phyloP scores from a whole-genome alignment of 768 basidiomycete genomes.

The Gautieria morchelliformis region DNA sequence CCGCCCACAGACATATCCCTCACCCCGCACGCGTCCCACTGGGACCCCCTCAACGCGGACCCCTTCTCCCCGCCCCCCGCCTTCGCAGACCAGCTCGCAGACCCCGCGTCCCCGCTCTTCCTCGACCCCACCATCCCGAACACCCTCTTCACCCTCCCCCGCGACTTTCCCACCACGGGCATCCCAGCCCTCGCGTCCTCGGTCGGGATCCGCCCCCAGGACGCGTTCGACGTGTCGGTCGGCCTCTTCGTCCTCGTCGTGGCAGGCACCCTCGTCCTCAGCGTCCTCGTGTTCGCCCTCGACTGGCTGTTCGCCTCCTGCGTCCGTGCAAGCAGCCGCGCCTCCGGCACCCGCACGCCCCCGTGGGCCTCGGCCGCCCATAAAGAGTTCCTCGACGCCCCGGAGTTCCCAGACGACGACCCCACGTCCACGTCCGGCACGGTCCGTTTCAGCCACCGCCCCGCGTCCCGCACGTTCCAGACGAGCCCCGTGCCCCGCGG shows the following conservation, averaged over 20 bases:
- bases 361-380: neutral
- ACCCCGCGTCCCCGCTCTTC: constrained; percentile 67
- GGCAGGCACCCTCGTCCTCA: constrained; percentile 60
- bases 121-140: constrained; percentile 63
- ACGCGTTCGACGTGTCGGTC: constrained; percentile 78
- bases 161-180: constrained; percentile 46
- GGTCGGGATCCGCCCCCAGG: constrained; percentile 71
- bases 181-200: constrained; percentile 79
- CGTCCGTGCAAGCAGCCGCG: constrained; percentile 15
- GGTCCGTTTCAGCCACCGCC: constrained; percentile 29
- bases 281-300: constrained; percentile 60
- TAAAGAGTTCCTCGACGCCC: constrained; percentile 4
- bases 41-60: constrained; percentile 54
- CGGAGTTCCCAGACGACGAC: constrained; percentile 9
- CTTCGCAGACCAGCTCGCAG: constrained; percentile 65
- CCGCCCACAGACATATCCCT: constrained; percentile 59
- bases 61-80: constrained; percentile 55
- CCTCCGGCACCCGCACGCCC: constrained; percentile 21
- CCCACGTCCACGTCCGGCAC: neutral
- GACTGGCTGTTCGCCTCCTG: constrained; percentile 45
- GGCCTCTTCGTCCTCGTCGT: constrained; percentile 73
- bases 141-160: constrained; percentile 60
- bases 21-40: constrained; percentile 41
- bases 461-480: constrained; percentile 26
- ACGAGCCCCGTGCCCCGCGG: constrained; percentile 25